Conservation (phyloP, 208 protist species). For the Leishmania turanica region DNA sequence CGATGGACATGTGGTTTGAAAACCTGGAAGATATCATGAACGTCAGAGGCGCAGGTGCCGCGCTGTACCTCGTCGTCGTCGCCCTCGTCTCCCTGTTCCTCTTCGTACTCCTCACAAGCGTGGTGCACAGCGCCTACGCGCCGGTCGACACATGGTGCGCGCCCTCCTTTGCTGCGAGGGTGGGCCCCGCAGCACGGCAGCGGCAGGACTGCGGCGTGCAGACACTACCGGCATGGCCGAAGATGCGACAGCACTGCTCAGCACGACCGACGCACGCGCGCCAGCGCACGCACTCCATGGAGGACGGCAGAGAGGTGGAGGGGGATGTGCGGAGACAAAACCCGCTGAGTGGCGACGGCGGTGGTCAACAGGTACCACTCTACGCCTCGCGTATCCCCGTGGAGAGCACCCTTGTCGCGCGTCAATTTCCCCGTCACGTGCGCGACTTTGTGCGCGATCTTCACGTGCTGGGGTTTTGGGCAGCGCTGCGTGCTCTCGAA, state of each 20-base stretch:
- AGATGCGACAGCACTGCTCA: not conserved
- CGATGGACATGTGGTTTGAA: conserved; percentile 55
- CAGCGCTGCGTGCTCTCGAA: conserved; percentile 17
- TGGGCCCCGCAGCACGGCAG: conserved; percentile 4
- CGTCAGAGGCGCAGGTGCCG: conserved; percentile 32
- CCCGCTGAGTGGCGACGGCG: not conserved
- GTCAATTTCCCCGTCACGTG: not conserved
- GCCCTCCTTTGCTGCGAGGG: not conserved
- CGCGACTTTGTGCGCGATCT: conserved; percentile 17
- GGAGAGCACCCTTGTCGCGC: not conserved
- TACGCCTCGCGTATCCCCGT: not conserved
- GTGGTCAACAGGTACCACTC: not conserved
- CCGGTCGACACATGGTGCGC: conserved; percentile 12
- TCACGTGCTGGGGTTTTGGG: conserved; percentile 5
- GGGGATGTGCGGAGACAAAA: not conserved
- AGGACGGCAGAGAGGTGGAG: not conserved
- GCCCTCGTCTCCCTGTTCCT: conserved; percentile 29
- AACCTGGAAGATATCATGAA: conserved; percentile 52
- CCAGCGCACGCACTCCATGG: not conserved
- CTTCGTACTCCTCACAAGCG: conserved; percentile 1
- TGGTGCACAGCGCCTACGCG: conserved; percentile 25
- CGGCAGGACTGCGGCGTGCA: conserved; percentile 23
- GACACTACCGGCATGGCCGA: not conserved
- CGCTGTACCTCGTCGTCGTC: conserved; percentile 37
- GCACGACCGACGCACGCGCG: not conserved